Base-by-base conservation (phyloP, 768 basidiomycete genomes). In the Epithele typhae region DNA sequence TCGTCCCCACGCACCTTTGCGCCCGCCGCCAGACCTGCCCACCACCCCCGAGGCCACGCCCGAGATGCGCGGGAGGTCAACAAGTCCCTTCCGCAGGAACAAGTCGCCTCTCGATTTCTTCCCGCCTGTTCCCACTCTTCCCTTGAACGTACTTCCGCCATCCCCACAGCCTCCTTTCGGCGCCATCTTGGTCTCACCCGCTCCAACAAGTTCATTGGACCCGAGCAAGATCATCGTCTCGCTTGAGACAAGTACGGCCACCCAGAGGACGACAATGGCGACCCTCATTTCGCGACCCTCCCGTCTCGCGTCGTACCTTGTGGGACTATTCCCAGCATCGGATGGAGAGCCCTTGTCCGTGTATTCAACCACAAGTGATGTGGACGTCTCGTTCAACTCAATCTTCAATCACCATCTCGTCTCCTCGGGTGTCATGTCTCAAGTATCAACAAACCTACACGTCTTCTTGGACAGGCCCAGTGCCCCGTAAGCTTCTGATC, bases 381-480 rank as follows among this genome's bases (percentile, higher is more conserved):
- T 76, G 34, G 73, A 76, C 18, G 57, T 59, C 38, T 58, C 67
- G 11, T 71, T 84, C 58, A 73, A 71, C 15, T 60, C 75, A 0
- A 69, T 75, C 49, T 82, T 87, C 59, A 76, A 73, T 33, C 73
- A 77, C 23, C 86, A 88, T 53, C 76, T 87, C 7, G 65, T 76
- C 12, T 76, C 82, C 6, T 77, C 79, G 45, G 82, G 81, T 5
- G 65, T 79, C 32, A 59, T 82, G 3, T 55, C 67, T 1, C 73
- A 70, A 21, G 59, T 72, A 2, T 70, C 77, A 5, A 66, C 67
- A 30, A 70, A 64, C 36, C 64, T 90, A 27, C 84, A 89, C 52
- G 56, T 92, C 12, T 92, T 92, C 66, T 69, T 92, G 19, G 89
- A 92, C 59, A 73, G 89, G 21, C 76, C 89, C 0, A 89, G 88